These are phyloP conservation scores for Skeletonema potamos DNA, from an alignment of 108 stramenopile genomes.

Conservation along the genomic window DNA sequence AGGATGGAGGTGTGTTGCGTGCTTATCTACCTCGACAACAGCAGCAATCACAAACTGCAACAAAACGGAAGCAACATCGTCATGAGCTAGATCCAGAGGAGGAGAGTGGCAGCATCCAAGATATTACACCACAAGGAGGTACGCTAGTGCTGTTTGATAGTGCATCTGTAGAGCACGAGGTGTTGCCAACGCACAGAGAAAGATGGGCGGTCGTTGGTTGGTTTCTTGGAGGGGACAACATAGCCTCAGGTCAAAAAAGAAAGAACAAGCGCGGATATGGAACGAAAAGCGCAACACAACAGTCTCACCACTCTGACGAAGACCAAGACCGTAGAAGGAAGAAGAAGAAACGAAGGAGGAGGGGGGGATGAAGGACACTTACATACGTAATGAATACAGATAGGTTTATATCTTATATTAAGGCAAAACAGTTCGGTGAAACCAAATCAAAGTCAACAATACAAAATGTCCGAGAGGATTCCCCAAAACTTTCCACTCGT, in stretches of 20 bases:
- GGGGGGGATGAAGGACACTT: background rate
- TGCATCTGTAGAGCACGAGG: constrained; percentile 23
- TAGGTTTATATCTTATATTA: too few relatives aligned
- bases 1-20: constrained; percentile 17
- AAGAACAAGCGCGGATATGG: background rate
- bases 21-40: constrained; percentile 7
- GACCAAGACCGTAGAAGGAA: background rate
- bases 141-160: constrained; percentile 26
- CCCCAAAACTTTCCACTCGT: background rate
- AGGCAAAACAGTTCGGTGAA: background rate
- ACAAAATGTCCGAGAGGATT: background rate
- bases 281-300: background rate
- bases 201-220: constrained; percentile 28
- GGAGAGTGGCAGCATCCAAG: background rate
- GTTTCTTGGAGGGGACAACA: constrained; percentile 2
- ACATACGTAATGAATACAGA: background rate
- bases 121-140: constrained; percentile 13
- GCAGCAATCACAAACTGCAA: background rate
- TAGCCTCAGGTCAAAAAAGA: background rate
- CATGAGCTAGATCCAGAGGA: background rate
- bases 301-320: background rate
- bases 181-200: constrained; percentile 15
- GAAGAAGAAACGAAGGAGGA: background rate
- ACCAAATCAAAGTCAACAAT: background rate
- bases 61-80: background rate